A percentile compares a stretch with the other conserved stretches of the same genome.
Conservation (phyloP, 2,329 filamentous ascomycete species). For the Sclerotinia sclerotiorum region DNA sequence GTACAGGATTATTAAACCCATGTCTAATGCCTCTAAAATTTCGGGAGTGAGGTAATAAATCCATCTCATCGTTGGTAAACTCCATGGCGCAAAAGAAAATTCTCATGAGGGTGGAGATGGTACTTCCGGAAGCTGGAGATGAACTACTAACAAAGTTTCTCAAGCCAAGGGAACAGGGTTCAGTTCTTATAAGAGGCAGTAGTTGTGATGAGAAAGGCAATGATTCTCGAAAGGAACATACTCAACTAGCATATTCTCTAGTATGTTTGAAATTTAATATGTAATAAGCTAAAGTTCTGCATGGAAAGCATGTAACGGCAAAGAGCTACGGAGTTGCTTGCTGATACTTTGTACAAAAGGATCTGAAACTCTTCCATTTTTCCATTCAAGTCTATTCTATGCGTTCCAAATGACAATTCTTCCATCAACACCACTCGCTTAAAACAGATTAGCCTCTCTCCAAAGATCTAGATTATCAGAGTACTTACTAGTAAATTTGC, state of each 20-base stretch:
- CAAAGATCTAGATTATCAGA: slow-evolving; percentile 18
- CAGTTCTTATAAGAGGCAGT: neutral
- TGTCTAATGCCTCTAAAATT: slow-evolving; percentile 23
- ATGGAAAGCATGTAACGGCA: slow-evolving; percentile 11
- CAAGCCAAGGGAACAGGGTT: neutral
- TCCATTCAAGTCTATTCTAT: slow-evolving; percentile 44
- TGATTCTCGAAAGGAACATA: slow-evolving; percentile 16
- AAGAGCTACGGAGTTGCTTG: slow-evolving; percentile 12
- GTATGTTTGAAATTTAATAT: slow-evolving; percentile 17
- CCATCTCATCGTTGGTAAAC: slow-evolving; percentile 2
- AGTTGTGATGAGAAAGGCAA: neutral
- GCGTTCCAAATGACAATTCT: slow-evolving; percentile 76
- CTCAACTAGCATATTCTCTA: slow-evolving; percentile 22
- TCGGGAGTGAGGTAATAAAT: slow-evolving; percentile 7
- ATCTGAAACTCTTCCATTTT: slow-evolving; percentile 24
- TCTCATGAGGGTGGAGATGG: neutral
- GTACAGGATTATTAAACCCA: slow-evolving; percentile 21
- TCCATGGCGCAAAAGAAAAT: neutral
- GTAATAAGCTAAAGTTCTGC: slow-evolving; percentile 12
- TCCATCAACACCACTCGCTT: slow-evolving; percentile 80
- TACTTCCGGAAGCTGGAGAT: neutral
- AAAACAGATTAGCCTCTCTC: slow-evolving; percentile 40
- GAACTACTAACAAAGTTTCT: neutral
- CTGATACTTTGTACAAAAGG: neutral
- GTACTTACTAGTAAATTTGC: slow-evolving; percentile 82